These are phyloP conservation scores for Rubus idaeus DNA, from an alignment of 306 rosid species.

Conservation along the genomic window DNA sequence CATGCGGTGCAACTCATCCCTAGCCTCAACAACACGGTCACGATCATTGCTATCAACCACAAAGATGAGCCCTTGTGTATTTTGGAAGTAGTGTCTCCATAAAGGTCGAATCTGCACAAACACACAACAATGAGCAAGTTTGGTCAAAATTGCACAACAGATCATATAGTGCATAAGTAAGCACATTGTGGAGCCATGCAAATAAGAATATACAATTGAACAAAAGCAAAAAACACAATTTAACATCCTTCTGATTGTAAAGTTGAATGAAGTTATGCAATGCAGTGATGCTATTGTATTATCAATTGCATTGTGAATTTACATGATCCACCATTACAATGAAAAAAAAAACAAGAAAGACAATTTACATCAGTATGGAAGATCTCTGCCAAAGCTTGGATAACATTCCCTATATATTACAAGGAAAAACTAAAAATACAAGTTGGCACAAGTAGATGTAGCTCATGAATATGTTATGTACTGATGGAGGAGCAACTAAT, in stretches of 20 bases:
- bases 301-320: too few relatives aligned
- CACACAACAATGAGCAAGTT: not conserved
- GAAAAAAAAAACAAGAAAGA: too few relatives aligned
- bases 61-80: slow-evolving; percentile 58
- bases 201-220: not conserved
- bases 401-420: slow-evolving; percentile 10
- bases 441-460: slow-evolving; percentile 42
- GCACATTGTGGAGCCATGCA: not conserved
- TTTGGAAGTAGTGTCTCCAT: slow-evolving; percentile 65
- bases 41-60: slow-evolving; percentile 66
- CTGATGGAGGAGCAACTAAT: too few relatives aligned
- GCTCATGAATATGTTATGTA: slow-evolving; percentile 42
- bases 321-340: too few relatives aligned
- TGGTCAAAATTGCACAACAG: not conserved
- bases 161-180: not conserved
- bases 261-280: too few relatives aligned
- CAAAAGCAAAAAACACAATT: too few relatives aligned
- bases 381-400: slow-evolving; percentile 36
- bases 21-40: slow-evolving; percentile 58
- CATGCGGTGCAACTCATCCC: slow-evolving; percentile 55
- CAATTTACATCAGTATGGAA: not conserved
- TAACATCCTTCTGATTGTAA: too few relatives aligned
- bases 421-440: slow-evolving; percentile 14
- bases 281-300: too few relatives aligned
- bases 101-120: slow-evolving; percentile 43